phyloP scores from a whole-genome alignment of 805 yeast species.

The Candida nanaspora region DNA sequence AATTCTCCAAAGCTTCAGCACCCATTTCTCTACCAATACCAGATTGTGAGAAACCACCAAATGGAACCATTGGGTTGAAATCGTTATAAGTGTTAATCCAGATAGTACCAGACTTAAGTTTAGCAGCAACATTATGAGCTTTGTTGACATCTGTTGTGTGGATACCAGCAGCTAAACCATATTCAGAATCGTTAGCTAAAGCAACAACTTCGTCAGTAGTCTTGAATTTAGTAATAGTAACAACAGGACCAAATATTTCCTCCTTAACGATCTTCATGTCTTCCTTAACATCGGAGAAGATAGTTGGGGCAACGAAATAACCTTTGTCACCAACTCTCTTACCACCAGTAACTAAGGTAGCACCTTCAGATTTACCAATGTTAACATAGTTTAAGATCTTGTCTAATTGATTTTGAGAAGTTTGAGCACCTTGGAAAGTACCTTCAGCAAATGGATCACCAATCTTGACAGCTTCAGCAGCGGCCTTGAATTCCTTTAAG shows the following conservation, averaged over 20 bases:
- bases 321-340: slow-evolving; percentile 64
- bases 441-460: slow-evolving; percentile 75
- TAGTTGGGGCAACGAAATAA: slow-evolving; percentile 72
- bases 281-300: slow-evolving; percentile 74
- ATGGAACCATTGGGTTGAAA: slow-evolving; percentile 61
- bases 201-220: slow-evolving; percentile 68
- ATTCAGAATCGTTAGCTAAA: slow-evolving; percentile 69
- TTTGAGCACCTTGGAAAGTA: slow-evolving; percentile 70
- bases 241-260: slow-evolving; percentile 90
- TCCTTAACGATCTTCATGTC: slow-evolving; percentile 73
- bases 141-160: slow-evolving; percentile 66
- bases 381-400: slow-evolving; percentile 59
- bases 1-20: slow-evolving; percentile 55
- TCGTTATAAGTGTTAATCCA: slow-evolving; percentile 75
- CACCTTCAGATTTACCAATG: slow-evolving; percentile 61
- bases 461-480: slow-evolving; percentile 47
- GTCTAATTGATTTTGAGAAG: slow-evolving; percentile 58
- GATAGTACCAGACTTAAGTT: slow-evolving; percentile 70
- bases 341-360: slow-evolving; percentile 77
- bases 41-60: slow-evolving; percentile 63
- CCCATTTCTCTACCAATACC: slow-evolving; percentile 76
- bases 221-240: slow-evolving; percentile 65
- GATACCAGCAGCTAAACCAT: slow-evolving; percentile 85
- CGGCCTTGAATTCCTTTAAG: slow-evolving; percentile 45
- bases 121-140: slow-evolving; percentile 59